phyloP scores from a whole-genome alignment of 371 early-diverging fungal genomes.

The Fennellomyces sp. region DNA sequence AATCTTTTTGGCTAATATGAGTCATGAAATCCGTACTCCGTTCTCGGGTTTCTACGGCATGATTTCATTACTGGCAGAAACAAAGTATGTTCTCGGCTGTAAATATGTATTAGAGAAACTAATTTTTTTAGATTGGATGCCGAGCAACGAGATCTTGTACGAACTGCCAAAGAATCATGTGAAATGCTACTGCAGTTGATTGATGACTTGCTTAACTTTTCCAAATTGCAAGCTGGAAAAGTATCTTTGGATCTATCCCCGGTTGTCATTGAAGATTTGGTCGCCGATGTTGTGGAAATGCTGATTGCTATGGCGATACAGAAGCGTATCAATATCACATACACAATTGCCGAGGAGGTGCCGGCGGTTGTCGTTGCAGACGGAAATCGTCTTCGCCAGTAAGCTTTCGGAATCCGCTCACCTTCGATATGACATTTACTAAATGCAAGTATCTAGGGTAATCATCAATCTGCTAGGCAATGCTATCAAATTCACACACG shows the following conservation, averaged over 20 bases:
- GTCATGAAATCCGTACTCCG: conserved; percentile 55
- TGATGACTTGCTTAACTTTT: conserved; percentile 66
- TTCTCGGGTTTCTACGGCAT: conserved; percentile 64
- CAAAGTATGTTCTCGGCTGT: conserved; percentile 25
- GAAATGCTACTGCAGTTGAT: conserved; percentile 62
- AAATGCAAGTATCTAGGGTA: conserved; percentile 13
- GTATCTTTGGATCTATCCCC: conserved; percentile 54
- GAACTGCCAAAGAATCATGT: conserved; percentile 62
- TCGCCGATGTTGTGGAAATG: conserved; percentile 62
- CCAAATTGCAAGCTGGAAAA: conserved; percentile 66
- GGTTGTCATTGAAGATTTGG: conserved; percentile 53
- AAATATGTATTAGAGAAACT: too few species aligned
- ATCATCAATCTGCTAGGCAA: conserved; percentile 45
- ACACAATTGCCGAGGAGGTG: conserved; percentile 40
- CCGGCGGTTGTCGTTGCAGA: conserved; percentile 51
- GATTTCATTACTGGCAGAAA: conserved; percentile 58
- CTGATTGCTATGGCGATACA: conserved; percentile 56
- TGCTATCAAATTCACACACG: conserved; percentile 59
- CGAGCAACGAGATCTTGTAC: conserved; percentile 64
- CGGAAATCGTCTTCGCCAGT: conserved; percentile 48
- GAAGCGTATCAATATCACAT: conserved; percentile 51
- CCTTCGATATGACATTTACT: not conserved
- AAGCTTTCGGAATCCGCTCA: conserved; percentile 10
- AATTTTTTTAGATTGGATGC: conserved; percentile 26
- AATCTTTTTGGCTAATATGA: conserved; percentile 65